Percentiles rank a stretch among this genome's conserved stretches.
Evolutionary conservation across 306 rosid species (phyloP).

Genomic region (Geum urbanum): DNA sequence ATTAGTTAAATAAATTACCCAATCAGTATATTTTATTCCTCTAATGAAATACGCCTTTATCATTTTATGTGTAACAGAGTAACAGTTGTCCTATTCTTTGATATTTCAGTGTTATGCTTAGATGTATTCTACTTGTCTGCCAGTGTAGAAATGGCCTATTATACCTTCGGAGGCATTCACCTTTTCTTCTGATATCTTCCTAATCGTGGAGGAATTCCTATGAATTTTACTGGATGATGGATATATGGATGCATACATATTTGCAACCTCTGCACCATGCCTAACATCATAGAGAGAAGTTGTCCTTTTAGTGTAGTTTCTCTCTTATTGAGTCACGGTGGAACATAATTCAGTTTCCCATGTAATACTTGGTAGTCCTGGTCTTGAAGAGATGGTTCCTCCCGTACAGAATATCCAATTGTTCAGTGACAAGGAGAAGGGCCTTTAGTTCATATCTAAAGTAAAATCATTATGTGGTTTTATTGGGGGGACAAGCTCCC

Average conservation of each 20-base stretch:
- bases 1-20: not conserved
- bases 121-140: not conserved
- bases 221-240: conserved; percentile 1
- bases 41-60: not conserved
- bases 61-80: not conserved
- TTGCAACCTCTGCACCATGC: not conserved
- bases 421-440: not conserved
- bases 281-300: not conserved
- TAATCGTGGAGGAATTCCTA: not conserved
- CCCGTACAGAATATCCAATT: not conserved
- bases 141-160: not conserved
- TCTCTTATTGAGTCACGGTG: not conserved
- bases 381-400: not conserved
- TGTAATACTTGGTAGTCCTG: not conserved
- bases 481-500: not conserved
- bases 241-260: not conserved
- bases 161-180: not conserved
- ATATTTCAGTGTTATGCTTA: not conserved
- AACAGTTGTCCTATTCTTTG: not conserved
- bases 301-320: not conserved
- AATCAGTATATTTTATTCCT: not conserved
- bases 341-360: not conserved
- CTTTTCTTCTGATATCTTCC: not conserved
- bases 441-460: not conserved
- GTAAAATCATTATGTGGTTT: not conserved